A percentile compares a stretch with the other conserved stretches of the same genome.
Conservation (phyloP, 768 basidiomycete genomes). For the Auriculariales sp. region DNA sequence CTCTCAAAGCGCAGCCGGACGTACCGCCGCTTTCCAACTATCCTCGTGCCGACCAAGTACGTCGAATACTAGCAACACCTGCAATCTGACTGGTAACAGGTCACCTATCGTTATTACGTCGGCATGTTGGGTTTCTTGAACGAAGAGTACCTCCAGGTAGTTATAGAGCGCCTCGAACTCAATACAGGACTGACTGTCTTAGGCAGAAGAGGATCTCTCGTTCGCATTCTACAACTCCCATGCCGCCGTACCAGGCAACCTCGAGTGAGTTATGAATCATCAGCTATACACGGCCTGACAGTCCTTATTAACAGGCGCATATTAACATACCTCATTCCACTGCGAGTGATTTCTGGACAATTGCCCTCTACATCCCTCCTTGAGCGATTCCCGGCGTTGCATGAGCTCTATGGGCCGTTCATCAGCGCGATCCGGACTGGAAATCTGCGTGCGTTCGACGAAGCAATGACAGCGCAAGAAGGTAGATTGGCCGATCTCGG, state of each 20-base stretch:
- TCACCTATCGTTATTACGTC: conserved; percentile 87
- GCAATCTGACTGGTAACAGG: conserved; percentile 29
- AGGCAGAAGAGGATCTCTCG: conserved; percentile 79
- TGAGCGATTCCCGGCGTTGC: conserved; percentile 54
- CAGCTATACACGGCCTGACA: conserved; percentile 1
- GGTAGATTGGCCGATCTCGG: conserved; percentile 70
- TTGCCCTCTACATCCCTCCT: conserved; percentile 65
- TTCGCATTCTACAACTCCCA: conserved; percentile 82
- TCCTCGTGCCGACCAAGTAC: conserved; percentile 76
- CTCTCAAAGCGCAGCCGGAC: conserved; percentile 72
- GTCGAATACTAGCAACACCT: conserved; percentile 8
- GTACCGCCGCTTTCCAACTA: conserved; percentile 64
- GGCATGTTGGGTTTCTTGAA: conserved; percentile 91
- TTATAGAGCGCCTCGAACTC: not conserved
- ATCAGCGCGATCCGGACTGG: conserved; percentile 62
- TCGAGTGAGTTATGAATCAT: conserved; percentile 42
- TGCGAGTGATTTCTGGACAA: conserved; percentile 77
- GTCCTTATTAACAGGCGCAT: conserved; percentile 57
- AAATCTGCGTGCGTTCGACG: conserved; percentile 68
- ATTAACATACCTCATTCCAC: conserved; percentile 77
- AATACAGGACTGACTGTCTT: conserved; percentile 3
- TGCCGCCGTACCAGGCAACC: conserved; percentile 51
- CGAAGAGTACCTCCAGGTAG: conserved; percentile 69
- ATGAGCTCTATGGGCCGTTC: conserved; percentile 68
- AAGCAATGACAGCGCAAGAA: conserved; percentile 49